Base-by-base conservation (phyloP, 2,329 filamentous ascomycete genomes). In the Alternaria ethzedia region DNA sequence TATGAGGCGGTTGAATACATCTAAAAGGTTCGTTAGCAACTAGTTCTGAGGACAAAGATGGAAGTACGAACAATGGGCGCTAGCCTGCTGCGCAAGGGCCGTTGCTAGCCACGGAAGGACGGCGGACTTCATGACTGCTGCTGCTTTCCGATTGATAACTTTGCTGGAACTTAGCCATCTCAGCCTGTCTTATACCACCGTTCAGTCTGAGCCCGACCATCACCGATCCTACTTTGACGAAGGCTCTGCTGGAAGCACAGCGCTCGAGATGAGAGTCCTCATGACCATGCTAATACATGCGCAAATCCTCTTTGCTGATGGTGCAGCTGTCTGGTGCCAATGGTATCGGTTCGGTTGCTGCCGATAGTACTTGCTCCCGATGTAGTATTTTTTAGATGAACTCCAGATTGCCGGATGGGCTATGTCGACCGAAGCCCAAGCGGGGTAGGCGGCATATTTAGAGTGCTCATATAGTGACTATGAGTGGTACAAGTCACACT, bases 1-100 rank as follows among this genome's bases (percentile, higher is more conserved):
- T 30, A 72, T 55, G 15, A 73, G 59, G 28, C 59, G 59, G 44
- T 50, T 63, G 61, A 73, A 73, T 17, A 62, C 45, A 43, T 73
- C 64, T 71, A 5, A 25, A 15, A 23, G 5, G 12, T 2, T 23
- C 44, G 2, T 46, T 25, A 23, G 12, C 13, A 21, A 46, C 7
- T 15, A 15, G 13, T 15, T 9, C 13, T 5, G 20, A 25, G 12
- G 11, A 15, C 7, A 13, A 5, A 23, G 20, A 15, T 46, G 12
- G 1, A 46, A 46, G 21, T 25, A 46, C 44, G 3, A 15, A 46
- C 44, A 46, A 23, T 46, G 44, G 4, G 44, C 44, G 11, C 44
- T 46, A 2, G 44, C 21, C 20, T 23, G 20, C 20, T 21, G 44
- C 10, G 44, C 20, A 23, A 46, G 7, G 5, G 21, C 44, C 12